Evolutionary conservation across 495 filamentous ascomycete species (phyloP), one percentile per base, ranked within the genome.

Genomic region (Tuber aestivum): DNA sequence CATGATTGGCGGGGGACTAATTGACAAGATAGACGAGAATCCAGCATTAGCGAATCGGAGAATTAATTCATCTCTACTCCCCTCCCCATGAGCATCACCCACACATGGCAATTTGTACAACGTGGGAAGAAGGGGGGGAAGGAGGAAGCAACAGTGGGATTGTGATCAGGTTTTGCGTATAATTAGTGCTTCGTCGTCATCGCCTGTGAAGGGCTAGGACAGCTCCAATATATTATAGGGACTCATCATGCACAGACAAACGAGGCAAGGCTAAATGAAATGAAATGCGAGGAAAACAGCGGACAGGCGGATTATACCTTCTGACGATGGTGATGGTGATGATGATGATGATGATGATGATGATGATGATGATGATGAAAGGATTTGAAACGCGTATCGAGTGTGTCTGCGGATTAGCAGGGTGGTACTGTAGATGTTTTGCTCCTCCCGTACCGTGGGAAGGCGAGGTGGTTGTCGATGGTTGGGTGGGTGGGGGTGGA

Each of bases 221-320:
- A 97, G 94, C 94, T 97, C 94, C 94, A 97, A 97, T 97, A 96
- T 87, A 83, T 84, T 83, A 81, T 81, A 82, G 73, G 78, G 78
- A 76, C 76, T 91, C 90, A 92, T 92, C 90, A 91, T 86, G 74
- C 75, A 65, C 56, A 32, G 18, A 65, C 12, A 27, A 27, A 27
- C 50, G 12, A 65, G 27, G 56, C 56, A 6, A 18, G 56, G 56
- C 56, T 65, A 65, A 65, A 65, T 65, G 23, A 14, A 65, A 32
- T 65, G 56, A 65, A 32, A 32, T 65, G 14, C 56, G 56, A 65
- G 56, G 56, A 18, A 65, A 65, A 65, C 56, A 65, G 56, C 27
- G 27, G 77, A 37, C 32, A 69, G 72, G 16, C 42, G 42, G 23
- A 27, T 21, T 16, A 75, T 65, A 41, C 61, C 71, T 69, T 80